Evolutionary conservation across 192 early-diverging fungal species (phyloP), one percentile per base, ranked within the genome.

Genomic region (Geranomyces michiganensis): DNA sequence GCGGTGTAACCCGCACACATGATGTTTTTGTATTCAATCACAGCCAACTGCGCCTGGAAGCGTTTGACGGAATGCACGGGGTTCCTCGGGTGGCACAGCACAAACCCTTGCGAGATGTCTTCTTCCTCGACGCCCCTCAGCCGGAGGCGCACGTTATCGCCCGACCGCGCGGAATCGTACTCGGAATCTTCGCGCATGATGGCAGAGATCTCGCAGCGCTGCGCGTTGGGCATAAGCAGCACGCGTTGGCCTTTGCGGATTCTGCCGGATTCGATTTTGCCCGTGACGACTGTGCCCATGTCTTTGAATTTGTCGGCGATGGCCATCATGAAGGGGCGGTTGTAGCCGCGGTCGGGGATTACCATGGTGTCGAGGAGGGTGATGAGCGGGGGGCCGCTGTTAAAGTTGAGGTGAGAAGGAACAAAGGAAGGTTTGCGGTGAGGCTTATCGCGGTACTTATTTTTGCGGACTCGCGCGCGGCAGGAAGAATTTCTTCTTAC

Each of bases 261-360:
- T 55, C 83, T 81, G 30, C 97, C 97, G 33, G 93, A 92, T 79
- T 99, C 97, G 65, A 99, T 87, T 85, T 99, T 99, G 68, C 97
- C 97, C 17, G 90, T 90, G 41, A 97, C 86, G 43, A 99, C 80
- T 1, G 94, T 96, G 64, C 97, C 97, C 96, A 98, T 96, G 75
- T 99, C 96, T 78, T 92, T 93, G 86, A 93, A 94, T 75, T 95
- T 97, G 77, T 96, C 96, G 68, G 90, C 87, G 75, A 99, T 90
- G 56, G 97, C 94, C 78, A 99, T 91, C 79, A 96, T 89, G 67
- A 99, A 78, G 19, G 96, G 95, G 0, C 91, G 93, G 74, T 89
- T 85, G 49, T 91, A 79, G 70, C 96, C 95, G 76, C 96, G 89
- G 68, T 97, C 94, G 3, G 90, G 79, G 27, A 93, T 78, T 70